Percentiles rank a stretch among this genome's conserved stretches.
Conservation (phyloP, 148 eudicot species). For the Diospyros lotus region DNA sequence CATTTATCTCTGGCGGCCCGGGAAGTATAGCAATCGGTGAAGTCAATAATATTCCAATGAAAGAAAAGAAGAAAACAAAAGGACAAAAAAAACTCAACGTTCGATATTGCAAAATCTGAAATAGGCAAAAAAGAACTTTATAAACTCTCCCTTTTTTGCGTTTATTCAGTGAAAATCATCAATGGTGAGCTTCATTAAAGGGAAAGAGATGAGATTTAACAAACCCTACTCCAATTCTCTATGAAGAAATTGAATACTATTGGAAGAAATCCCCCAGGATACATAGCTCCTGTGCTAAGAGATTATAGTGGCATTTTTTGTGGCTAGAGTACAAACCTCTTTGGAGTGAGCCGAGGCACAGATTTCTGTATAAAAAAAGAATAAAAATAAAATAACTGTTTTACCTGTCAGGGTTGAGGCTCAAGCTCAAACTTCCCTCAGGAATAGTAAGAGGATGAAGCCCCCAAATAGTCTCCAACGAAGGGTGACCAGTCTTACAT, state of each 20-base stretch:
- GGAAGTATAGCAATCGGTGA: neutral
- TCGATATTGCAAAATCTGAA: neutral
- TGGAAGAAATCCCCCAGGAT: neutral
- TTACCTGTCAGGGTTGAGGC: slow-evolving; percentile 68
- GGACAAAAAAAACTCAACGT: neutral
- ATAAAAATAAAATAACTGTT: neutral
- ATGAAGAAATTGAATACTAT: neutral
- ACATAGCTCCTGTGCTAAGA: no score
- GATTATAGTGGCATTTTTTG: no score
- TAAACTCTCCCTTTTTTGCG: neutral
- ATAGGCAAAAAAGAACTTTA: neutral
- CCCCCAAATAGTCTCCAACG: slow-evolving; percentile 63
- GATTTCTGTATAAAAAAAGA: no score
- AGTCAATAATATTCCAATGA: neutral
- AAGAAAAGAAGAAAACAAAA: neutral
- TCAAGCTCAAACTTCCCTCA: slow-evolving; percentile 48
- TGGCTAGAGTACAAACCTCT: no score
- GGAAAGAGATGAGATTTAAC: neutral
- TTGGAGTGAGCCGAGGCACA: no score
- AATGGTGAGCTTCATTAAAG: neutral
- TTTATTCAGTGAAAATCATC: neutral
- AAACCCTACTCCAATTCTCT: neutral
- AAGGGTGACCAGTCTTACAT: slow-evolving; percentile 49
- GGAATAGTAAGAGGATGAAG: slow-evolving; percentile 74
- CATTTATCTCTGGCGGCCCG: neutral